Percentiles rank a stretch among this genome's conserved stretches.
Conservation (phyloP, 805 yeast genomes). For the Ogataea methylovora region DNA sequence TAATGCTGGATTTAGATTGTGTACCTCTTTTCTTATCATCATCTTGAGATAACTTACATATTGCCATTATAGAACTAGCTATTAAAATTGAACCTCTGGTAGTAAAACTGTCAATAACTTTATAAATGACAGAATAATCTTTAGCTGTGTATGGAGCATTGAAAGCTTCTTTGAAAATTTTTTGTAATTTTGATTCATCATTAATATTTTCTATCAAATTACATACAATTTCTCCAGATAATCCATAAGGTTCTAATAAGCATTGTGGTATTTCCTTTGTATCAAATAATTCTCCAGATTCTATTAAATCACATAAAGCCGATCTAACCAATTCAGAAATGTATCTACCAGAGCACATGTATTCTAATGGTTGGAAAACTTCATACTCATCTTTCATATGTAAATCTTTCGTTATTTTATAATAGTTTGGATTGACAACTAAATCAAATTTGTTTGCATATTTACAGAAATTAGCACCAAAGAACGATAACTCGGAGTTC, state of each 20-base stretch:
- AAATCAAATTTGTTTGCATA: constrained; percentile 29
- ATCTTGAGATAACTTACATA: constrained; percentile 20
- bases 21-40: background rate
- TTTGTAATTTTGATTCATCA: constrained; percentile 17
- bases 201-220: constrained; percentile 24
- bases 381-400: constrained; percentile 19
- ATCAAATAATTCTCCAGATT: constrained; percentile 7
- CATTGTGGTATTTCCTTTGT: background rate
- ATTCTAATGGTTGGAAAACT: constrained; percentile 50
- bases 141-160: background rate
- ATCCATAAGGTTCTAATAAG: constrained; percentile 17
- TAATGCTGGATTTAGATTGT: constrained; percentile 10
- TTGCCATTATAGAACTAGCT: constrained; percentile 33
- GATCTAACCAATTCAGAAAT: constrained; percentile 45
- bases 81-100: constrained; percentile 37
- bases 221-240: constrained; percentile 37
- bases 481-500: constrained; percentile 51
- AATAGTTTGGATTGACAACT: constrained; percentile 20
- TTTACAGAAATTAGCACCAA: constrained; percentile 33
- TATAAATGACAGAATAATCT: constrained; percentile 5
- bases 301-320: constrained; percentile 29
- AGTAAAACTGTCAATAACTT: constrained; percentile 30
- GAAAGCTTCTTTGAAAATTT: constrained; percentile 8
- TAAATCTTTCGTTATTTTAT: constrained; percentile 10
- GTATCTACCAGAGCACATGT: constrained; percentile 48